These are phyloP conservation scores for Starmerella apis DNA, from an alignment of 805 yeast species.

Conservation along the genomic window DNA sequence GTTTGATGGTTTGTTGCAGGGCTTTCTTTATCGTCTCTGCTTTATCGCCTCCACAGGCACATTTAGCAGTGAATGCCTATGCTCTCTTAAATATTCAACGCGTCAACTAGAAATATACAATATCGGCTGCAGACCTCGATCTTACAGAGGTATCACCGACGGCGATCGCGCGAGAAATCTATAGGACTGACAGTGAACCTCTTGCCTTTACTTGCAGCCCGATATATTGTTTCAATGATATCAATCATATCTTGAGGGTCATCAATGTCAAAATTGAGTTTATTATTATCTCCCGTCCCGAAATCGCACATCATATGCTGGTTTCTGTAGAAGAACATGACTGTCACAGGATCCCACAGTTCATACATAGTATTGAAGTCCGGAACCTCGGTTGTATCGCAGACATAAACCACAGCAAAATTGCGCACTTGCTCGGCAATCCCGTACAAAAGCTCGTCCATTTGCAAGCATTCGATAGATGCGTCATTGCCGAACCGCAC, in stretches of 20 bases:
- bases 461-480: slow-evolving; percentile 69
- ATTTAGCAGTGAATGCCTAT: too few relatives aligned
- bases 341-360: slow-evolving; percentile 75
- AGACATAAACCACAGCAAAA: slow-evolving; percentile 77
- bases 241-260: slow-evolving; percentile 87
- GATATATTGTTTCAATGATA: slow-evolving; percentile 73
- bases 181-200: slow-evolving; percentile 82
- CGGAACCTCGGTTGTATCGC: slow-evolving; percentile 80
- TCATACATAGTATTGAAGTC: slow-evolving; percentile 90
- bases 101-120: too few relatives aligned
- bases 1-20: too few relatives aligned
- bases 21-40: too few relatives aligned
- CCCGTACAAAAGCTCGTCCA: slow-evolving; percentile 76
- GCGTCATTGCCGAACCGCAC: slow-evolving; percentile 76
- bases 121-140: too few relatives aligned
- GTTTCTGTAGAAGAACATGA: slow-evolving; percentile 88
- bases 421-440: slow-evolving; percentile 75
- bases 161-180: slow-evolving; percentile 23
- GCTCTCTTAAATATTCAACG: too few relatives aligned
- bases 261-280: slow-evolving; percentile 66
- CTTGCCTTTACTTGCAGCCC: slow-evolving; percentile 88
- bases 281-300: slow-evolving; percentile 96
- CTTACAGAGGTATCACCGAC: background rate
- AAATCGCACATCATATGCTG: slow-evolving; percentile 97
- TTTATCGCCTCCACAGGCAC: too few relatives aligned